Base-by-base conservation (phyloP, 1,139 yeast species). In the Saccharomycopsis hybrid region DNA sequence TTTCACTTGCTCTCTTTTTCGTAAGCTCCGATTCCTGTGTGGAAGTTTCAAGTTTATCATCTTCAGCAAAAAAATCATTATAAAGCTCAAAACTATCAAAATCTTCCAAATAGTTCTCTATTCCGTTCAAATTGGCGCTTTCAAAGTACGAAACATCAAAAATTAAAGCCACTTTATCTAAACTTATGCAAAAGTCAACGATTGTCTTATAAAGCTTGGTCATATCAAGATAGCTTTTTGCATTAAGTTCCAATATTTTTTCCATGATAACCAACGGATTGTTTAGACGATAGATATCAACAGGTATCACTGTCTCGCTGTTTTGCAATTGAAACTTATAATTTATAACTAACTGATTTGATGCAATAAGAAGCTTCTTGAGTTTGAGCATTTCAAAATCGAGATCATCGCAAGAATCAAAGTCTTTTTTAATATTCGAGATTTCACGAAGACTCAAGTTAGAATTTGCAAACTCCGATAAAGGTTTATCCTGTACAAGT, bases 141-240 rank as follows among this genome's bases (percentile, higher is more conserved):
- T 52, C 53, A 28, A 43, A 52, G 24, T 32, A 18, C 4, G 48
- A 44, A 3, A 46, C 50, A 36, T 53, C 55, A 32, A 39, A 45
- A n/a, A 53, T 50, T 18, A 53, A 39, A 7, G 46, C 55, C 11
- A 51, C 41, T 13, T 51, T 36, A 39, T 53, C 49, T 46, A 50
- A 45, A 28, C 50, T 50, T 30, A 53, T 51, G 30, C 55, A 53
- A 11, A 51, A 51, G 31, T 51, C 52, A 1, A 47, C 44, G 42
- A 70, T 56, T 2, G 74, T 65, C 44, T 68, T 67, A 61, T 67
- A 70, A 31, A 74, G 58, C 55, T 71, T 71, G 41, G 71, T 76
- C 55, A 65, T 70, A 24, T 76, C 76, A 46, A 69, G 58, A 54
- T 74, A 74, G 27, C 75, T 67, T 54, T 71, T 72, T 2, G 73